Base-by-base conservation (phyloP, 441 rosid species). In the Biscutella auriculata region DNA sequence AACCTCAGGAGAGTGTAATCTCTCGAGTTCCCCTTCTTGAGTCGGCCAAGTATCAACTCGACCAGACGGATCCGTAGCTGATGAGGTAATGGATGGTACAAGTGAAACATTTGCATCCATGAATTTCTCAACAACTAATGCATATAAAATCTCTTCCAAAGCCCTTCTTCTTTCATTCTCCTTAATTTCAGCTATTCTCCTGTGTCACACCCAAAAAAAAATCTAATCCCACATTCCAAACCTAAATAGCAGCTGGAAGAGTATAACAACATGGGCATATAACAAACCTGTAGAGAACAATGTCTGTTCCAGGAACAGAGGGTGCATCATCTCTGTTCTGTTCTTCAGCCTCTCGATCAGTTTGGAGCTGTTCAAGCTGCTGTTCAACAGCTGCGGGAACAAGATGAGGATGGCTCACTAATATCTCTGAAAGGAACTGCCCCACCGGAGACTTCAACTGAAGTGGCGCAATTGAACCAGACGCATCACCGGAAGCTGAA, bases 171-270 rank as follows among this genome's bases (percentile, higher is more conserved):
- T 80, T 60, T 88, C 98, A 45, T 67, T 92, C 29, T 89, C 95
- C 75, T 86, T 92, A 32, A 88, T 79, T 78, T 92, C 92, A 4
- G 97, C 96, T 25, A 88, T 92, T 69, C 96, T 85, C 91, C 95
- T 88, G 63, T n/a, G n/a, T n/a, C 42, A 60, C 54, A 34, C 9
- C 54, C 17, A n/a, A n/a, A n/a, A n/a, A n/a, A n/a, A n/a, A n/a
- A n/a, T n/a, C n/a, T n/a, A n/a, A n/a, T n/a, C n/a, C n/a, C n/a
- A n/a, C n/a, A n/a, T n/a, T n/a, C n/a, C n/a, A n/a, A n/a, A n/a
- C n/a, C n/a, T n/a, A n/a, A n/a, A n/a, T n/a, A n/a, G n/a, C n/a
- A n/a, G n/a, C n/a, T n/a, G n/a, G n/a, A n/a, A n/a, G n/a, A n/a
- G n/a, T n/a, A n/a, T n/a, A n/a, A n/a, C n/a, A n/a, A n/a, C n/a